Evolutionary conservation across 1,139 yeast genomes (phyloP).

Genomic region (Debaryomyces sp.): DNA sequence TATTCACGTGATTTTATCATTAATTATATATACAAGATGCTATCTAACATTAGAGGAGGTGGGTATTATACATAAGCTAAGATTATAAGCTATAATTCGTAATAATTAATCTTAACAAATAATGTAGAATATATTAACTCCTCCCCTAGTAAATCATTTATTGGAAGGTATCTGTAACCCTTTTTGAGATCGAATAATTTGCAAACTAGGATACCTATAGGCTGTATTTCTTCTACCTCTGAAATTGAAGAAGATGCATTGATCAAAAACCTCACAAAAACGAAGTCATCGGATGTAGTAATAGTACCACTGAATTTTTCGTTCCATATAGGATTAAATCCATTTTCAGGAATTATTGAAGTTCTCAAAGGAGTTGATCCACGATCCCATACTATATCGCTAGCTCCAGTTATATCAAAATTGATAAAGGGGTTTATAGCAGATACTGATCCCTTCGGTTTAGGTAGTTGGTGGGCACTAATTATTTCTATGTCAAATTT

Average conservation of each 20-base stretch:
- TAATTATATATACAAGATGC: constrained; percentile 1
- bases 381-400: constrained; percentile 25
- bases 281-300: constrained; percentile 34
- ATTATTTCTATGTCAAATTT: constrained; percentile 52
- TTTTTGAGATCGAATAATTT: constrained; percentile 59
- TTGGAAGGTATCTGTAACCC: constrained; percentile 82
- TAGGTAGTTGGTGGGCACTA: constrained; percentile 86
- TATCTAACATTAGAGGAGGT: background rate
- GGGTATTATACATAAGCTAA: background rate
- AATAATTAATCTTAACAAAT: constrained; percentile 55
- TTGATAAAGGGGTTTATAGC: constrained; percentile 60
- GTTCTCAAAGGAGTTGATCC: constrained; percentile 29
- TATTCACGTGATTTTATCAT: constrained; percentile 4
- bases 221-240: constrained; percentile 26
- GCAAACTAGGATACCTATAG: constrained; percentile 61
- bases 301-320: constrained; percentile 50
- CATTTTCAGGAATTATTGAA: constrained; percentile 54
- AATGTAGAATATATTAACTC: constrained; percentile 78
- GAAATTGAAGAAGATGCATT: constrained; percentile 24
- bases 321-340: constrained; percentile 88
- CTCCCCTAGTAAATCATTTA: constrained; percentile 79
- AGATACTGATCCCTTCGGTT: constrained; percentile 48
- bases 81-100: constrained; percentile 5
- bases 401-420: constrained; percentile 56
- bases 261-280: constrained; percentile 37